phyloP scores from a whole-genome alignment of 108 stramenopile species.

The Nitzschia sp. region DNA sequence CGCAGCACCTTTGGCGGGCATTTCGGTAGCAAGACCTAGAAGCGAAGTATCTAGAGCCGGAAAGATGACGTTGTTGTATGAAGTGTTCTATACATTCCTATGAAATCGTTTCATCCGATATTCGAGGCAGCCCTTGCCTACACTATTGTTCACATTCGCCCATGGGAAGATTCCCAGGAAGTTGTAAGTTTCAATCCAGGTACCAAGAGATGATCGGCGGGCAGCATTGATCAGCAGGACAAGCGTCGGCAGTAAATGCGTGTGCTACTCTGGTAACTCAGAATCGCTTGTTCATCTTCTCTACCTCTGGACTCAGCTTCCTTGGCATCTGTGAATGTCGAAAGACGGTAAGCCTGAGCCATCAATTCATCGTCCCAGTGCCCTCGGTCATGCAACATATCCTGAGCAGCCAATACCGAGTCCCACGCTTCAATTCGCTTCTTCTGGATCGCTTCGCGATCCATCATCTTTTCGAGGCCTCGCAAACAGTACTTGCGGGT shows the following conservation, averaged over 20 bases:
- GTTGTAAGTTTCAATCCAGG: no score
- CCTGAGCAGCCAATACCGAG: conserved; percentile 2
- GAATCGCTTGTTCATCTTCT: conserved; percentile 10
- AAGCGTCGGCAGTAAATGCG: not conserved
- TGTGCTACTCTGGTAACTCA: not conserved
- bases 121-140: no score
- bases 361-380: conserved; percentile 10
- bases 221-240: conserved; percentile 11
- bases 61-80: no score
- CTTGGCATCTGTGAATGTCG: not conserved
- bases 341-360: not conserved
- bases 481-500: conserved; percentile 6
- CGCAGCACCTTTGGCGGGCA: no score
- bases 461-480: conserved; percentile 1
- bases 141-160: no score
- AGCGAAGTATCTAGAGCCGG: no score
- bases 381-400: conserved; percentile 2
- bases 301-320: conserved; percentile 4
- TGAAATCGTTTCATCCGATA: no score
- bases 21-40: no score
- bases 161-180: no score
- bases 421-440: conserved; percentile 2
- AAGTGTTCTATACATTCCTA: no score
- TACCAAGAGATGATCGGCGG: no score
- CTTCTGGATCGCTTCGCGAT: not conserved